Evolutionary conservation across 495 filamentous ascomycete genomes (phyloP), one percentile per base, ranked within the genome.

Genomic region (Endocarpon pusillum): DNA sequence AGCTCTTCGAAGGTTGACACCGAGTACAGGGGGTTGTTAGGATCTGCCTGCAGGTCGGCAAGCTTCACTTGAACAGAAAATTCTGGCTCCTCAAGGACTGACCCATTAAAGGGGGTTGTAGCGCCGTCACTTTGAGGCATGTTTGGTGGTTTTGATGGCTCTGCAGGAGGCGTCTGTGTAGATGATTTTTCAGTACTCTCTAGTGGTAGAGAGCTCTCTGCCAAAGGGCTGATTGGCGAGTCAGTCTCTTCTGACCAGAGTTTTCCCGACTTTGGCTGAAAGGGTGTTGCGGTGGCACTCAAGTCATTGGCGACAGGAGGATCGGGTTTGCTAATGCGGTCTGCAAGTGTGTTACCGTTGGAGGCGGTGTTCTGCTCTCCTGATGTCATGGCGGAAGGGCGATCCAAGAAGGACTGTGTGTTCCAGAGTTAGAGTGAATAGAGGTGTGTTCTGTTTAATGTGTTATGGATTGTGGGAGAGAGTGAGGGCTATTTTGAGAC

Each of bases 21-120:
- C 7, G 89, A 96, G 55, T 67, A 86, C 15, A 97, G 65, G 2
- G 89, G 89, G 49, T 81, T 87, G 38, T 81, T 75, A 0, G 77
- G 73, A 47, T 97, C 83, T 11, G 70, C 67, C 51, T 94, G 87
- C 28, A 92, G 63, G 47, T 93, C 86, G 42, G 73, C 78, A 30
- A 97, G 68, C 58, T 89, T 87, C 42, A 97, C 82, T 42, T 92
- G 73, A 33, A 97, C 78, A 36, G 80, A 73, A 55, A 79, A 86
- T 19, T 74, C 70, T 2, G 70, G 68, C 44, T 89, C 82, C 32
- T 80, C 58, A 7, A 92, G 69, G 18, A 61, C 65, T 4, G 63
- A 64, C 22, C 68, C 67, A 2, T 53, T 49, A 15, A 48, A 33
- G 4, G 41, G 40, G 10, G 47, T 52, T 11, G 59, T 37, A 21